phyloP scores from a whole-genome alignment of 2,329 filamentous ascomycete species.

The Ilyonectria destructans region DNA sequence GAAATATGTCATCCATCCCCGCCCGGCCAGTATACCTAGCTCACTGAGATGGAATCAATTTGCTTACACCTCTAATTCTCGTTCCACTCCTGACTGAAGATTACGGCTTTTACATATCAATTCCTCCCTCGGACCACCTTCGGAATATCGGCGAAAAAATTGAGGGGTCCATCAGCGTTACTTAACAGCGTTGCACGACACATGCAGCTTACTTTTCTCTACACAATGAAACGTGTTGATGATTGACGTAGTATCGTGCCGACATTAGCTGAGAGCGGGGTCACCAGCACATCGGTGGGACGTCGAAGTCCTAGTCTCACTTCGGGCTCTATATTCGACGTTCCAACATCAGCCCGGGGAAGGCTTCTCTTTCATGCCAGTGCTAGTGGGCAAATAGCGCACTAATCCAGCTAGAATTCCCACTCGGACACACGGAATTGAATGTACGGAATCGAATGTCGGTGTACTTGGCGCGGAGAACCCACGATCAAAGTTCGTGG shows the following conservation, averaged over 20 bases:
- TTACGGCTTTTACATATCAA: not conserved
- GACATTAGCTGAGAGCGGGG: not conserved
- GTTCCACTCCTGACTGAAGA: not conserved
- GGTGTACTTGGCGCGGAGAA: not conserved
- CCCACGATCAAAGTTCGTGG: not conserved
- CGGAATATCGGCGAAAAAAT: not conserved
- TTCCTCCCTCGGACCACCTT: not conserved
- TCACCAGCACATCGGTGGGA: too few relatives aligned
- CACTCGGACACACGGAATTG: not conserved
- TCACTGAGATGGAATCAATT: not conserved
- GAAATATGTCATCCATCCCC: too few relatives aligned
- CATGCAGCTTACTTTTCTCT: not conserved
- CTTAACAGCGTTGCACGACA: not conserved
- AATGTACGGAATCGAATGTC: not conserved
- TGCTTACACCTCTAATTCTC: not conserved
- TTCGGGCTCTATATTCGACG: not conserved
- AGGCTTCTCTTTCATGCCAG: not conserved
- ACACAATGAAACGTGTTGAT: not conserved
- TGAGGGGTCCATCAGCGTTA: not conserved
- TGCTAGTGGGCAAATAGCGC: not conserved
- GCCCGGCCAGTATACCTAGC: too few relatives aligned
- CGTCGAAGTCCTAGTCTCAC: too few relatives aligned
- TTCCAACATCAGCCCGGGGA: not conserved
- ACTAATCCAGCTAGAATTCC: not conserved
- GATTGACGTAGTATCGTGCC: not conserved